These are phyloP conservation scores for Sporothrix dimorphospora DNA, from an alignment of 2,329 filamentous ascomycete species.

Conservation along the genomic window DNA sequence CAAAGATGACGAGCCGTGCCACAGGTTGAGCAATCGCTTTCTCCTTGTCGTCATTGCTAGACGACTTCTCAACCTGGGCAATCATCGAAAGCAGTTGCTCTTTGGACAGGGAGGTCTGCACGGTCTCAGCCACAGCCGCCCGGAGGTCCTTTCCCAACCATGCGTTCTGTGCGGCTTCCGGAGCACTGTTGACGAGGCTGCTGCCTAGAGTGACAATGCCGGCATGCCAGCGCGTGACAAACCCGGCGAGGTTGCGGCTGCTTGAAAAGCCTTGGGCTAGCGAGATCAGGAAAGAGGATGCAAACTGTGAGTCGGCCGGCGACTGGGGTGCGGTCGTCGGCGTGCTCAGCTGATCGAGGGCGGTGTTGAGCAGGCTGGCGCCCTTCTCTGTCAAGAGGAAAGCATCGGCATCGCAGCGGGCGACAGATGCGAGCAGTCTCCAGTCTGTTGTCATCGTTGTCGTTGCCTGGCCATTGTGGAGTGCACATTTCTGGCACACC, in stretches of 20 bases:
- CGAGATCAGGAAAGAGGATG: constrained; percentile 43
- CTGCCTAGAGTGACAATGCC: constrained; percentile 45
- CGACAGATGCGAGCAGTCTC: constrained; percentile 47
- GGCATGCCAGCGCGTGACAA: constrained; percentile 50
- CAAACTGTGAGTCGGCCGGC: constrained; percentile 33
- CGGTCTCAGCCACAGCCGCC: constrained; percentile 35
- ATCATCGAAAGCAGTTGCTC: constrained; percentile 51
- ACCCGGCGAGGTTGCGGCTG: constrained; percentile 50
- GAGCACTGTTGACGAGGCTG: constrained; percentile 19
- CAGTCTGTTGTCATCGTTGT: constrained; percentile 45
- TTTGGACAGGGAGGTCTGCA: constrained; percentile 51
- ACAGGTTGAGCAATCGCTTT: constrained; percentile 11
- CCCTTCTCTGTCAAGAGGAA: constrained; percentile 48
- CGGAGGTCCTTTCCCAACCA: constrained; percentile 40
- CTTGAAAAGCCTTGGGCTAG: constrained; percentile 51
- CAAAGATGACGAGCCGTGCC: constrained; percentile 48
- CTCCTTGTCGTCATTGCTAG: not conserved
- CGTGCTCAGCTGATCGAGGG: constrained; percentile 43
- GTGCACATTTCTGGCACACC: constrained; percentile 49
- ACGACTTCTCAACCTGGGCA: constrained; percentile 46
- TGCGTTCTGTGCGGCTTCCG: constrained; percentile 27
- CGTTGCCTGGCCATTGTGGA: constrained; percentile 32
- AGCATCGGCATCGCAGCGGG: constrained; percentile 52
- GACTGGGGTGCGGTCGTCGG: constrained; percentile 33
- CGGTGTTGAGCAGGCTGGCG: constrained; percentile 44